Conservation (phyloP, 306 rosid species). For the Trifolium dubium region DNA sequence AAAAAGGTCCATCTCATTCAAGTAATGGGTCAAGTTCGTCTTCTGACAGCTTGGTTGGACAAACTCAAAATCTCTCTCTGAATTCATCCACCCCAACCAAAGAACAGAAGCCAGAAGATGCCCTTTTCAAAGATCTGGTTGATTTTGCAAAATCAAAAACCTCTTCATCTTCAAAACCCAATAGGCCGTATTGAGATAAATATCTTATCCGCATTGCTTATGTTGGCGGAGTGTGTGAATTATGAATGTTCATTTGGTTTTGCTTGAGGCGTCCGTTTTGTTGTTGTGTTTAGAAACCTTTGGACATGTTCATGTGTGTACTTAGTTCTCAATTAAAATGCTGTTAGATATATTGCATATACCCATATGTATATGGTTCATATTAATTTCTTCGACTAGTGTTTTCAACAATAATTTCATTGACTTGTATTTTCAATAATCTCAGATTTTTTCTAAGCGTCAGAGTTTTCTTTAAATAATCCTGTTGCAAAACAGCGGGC, state of each 20-base stretch:
- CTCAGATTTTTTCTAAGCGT: conserved; percentile 32
- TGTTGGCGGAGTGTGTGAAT: conserved; percentile 50
- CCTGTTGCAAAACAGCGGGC: neutral
- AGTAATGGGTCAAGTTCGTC: conserved; percentile 70
- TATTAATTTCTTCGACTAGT: conserved; percentile 35
- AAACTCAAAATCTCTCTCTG: conserved; percentile 75
- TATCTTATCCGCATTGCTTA: conserved; percentile 31
- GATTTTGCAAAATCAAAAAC: conserved; percentile 89
- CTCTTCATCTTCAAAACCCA: conserved; percentile 73
- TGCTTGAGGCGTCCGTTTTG: conserved; percentile 49
- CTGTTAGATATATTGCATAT: conserved; percentile 63
- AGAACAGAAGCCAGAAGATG: conserved; percentile 80
- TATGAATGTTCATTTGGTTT: conserved; percentile 44
- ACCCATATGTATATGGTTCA: conserved; percentile 51
- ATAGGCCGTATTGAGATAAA: conserved; percentile 65
- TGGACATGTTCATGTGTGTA: conserved; percentile 47
- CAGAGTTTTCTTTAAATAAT: conserved; percentile 27
- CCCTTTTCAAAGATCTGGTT: conserved; percentile 78
- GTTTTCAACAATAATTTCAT: conserved; percentile 45
- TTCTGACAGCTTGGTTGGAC: conserved; percentile 72
- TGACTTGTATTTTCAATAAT: conserved; percentile 44
- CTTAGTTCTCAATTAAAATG: conserved; percentile 39
- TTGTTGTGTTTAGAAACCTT: conserved; percentile 56
- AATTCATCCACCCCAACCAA: conserved; percentile 63
- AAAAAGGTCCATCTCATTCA: conserved; percentile 50